Evolutionary conservation across 2,329 filamentous ascomycete genomes (phyloP), one percentile per base, ranked within the genome.

Genomic region (Pseudocercospora eumusae): DNA sequence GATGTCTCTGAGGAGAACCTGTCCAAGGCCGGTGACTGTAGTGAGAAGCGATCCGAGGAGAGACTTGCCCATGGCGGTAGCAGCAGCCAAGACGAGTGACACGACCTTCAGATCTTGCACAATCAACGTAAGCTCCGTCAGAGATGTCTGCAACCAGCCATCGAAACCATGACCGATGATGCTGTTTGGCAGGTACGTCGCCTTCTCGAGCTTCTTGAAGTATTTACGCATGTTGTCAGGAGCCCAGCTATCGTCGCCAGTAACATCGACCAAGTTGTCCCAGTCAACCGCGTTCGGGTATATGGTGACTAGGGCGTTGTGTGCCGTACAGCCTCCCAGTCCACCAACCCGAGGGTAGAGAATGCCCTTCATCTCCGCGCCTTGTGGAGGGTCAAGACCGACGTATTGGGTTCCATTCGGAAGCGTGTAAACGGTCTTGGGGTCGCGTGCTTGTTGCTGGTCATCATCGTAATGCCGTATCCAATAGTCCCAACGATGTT

Each of bases 401-500:
- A 80, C 82, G 68, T 86, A 86, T 28, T 80, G 73, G 1, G 74
- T 71, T 15, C 83, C 83, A 45, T 81, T 73, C 0, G 81, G 75
- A 0, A 82, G 83, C 8, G 79, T 70, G 69, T 86, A 88, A 1
- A 82, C 82, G 36, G 83, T 82, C 77, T 88, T 88, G 67, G 76
- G 82, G 70, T 88, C 84, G 56, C 78, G 77, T 21, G 80, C 77
- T 65, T 86, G 82, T 40, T 82, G 78, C 21, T 74, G 72, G 49
- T 83, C 75, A 63, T 87, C 80, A 8, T 79, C 76, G 69, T 87
- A 88, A 72, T 88, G 86, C 50, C 80, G 80, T n/a, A 87, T 83
- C 65, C 83, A 88, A 74, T 84, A 88, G 72, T 86, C 83, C 86
- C 86, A 89, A 50, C 79, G 78, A 23, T 78, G 77, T 63, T 87